These are phyloP conservation scores for Osmanthus fragrans DNA, from an alignment of 257 asterid genomes.

Conservation along the genomic window DNA sequence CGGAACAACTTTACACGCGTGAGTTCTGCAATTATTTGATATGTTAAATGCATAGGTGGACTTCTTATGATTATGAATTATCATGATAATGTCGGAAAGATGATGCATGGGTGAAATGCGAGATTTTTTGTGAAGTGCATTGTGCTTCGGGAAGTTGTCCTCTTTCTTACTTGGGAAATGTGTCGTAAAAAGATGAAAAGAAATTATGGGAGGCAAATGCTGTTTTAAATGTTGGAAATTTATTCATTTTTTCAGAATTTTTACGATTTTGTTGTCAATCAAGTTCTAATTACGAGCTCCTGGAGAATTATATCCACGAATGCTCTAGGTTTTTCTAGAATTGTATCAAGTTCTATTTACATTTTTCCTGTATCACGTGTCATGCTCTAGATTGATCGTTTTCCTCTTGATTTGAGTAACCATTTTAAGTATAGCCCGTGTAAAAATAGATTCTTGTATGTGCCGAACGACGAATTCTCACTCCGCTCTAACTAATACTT, in stretches of 20 bases:
- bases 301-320: not conserved
- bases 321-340: too few species aligned
- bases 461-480: too few species aligned
- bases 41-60: conserved; percentile 7
- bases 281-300: not conserved
- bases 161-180: not conserved
- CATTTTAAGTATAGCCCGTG: too few species aligned
- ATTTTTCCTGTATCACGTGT: too few species aligned
- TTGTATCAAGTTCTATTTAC: too few species aligned
- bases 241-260: not conserved
- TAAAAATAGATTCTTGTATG: too few species aligned
- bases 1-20: not conserved
- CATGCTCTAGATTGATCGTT: too few species aligned
- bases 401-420: too few species aligned
- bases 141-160: conserved; percentile 26
- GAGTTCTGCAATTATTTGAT: not conserved
- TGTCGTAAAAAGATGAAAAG: not conserved
- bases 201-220: not conserved
- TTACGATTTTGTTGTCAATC: not conserved
- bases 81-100: conserved; percentile 30
- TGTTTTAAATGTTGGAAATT: not conserved
- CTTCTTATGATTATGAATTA: not conserved
- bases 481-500: too few species aligned
- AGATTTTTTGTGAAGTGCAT: conserved; percentile 20
- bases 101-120: conserved; percentile 31